phyloP scores from a whole-genome alignment of 257 asterid genomes.

The Rauvolfia tetraphylla region DNA sequence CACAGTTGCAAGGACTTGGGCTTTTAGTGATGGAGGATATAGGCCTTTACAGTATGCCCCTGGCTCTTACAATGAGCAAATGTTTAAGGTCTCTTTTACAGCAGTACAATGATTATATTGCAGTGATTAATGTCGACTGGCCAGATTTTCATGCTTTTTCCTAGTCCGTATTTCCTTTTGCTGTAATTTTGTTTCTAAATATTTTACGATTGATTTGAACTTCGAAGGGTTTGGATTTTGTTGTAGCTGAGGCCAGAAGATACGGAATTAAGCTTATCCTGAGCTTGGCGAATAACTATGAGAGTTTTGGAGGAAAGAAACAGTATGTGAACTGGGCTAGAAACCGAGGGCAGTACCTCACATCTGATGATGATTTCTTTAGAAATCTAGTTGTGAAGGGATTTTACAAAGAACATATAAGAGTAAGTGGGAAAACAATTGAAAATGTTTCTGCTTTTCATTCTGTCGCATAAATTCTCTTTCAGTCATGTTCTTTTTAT shows the following conservation, averaged over 20 bases:
- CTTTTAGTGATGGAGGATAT: constrained; percentile 87
- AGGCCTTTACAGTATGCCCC: constrained; percentile 63
- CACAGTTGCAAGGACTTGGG: constrained; percentile 90
- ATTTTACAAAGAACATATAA: constrained; percentile 67
- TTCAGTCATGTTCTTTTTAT: not conserved
- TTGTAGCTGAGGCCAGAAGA: constrained; percentile 71
- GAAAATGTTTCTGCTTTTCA: not conserved
- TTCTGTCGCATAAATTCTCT: not conserved
- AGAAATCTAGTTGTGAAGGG: constrained; percentile 57
- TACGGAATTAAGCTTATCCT: constrained; percentile 66
- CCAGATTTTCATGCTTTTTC: not conserved
- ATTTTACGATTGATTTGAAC: not conserved
- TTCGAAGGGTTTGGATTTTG: constrained; percentile 87
- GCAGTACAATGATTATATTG: not conserved
- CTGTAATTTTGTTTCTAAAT: not conserved
- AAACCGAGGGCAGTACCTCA: constrained; percentile 54
- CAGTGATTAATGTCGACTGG: not conserved
- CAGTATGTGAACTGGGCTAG: constrained; percentile 93
- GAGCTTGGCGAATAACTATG: constrained; percentile 79
- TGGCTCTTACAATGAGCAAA: constrained; percentile 66
- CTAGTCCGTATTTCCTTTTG: not conserved
- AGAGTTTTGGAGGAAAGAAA: constrained; percentile 80
- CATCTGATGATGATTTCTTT: constrained; percentile 87
- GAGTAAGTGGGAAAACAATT: constrained; percentile 28
- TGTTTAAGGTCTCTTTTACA: constrained; percentile 50